phyloP scores from a whole-genome alignment of 2,329 filamentous ascomycete species.

The Colletotrichum sojae region DNA sequence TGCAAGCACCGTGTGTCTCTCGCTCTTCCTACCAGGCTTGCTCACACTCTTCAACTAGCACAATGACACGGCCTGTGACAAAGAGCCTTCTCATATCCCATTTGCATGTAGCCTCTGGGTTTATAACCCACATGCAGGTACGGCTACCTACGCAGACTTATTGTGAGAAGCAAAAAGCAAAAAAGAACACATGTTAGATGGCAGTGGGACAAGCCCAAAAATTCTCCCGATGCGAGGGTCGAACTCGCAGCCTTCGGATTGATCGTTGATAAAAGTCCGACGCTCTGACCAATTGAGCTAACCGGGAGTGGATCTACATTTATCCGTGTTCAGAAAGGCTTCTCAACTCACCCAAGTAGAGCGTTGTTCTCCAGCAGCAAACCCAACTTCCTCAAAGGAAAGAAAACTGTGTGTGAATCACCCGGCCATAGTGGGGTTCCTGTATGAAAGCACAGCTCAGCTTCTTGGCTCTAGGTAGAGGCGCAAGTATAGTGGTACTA shows the following conservation, averaged over 20 bases:
- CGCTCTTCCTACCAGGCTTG: too few relatives aligned
- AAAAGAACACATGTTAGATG: background rate
- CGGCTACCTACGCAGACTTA: background rate
- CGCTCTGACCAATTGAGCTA: constrained; percentile 38
- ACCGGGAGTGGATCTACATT: constrained; percentile 39
- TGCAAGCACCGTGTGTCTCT: too few relatives aligned
- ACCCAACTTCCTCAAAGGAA: background rate
- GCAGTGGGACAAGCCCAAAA: too few relatives aligned
- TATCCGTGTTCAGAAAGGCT: background rate
- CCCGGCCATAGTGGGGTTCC: background rate
- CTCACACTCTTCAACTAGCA: too few relatives aligned
- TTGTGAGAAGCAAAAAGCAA: background rate
- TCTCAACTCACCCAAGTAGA: too few relatives aligned
- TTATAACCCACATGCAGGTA: background rate
- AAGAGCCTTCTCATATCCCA: background rate
- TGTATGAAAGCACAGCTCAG: background rate
- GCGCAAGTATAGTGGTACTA: too few relatives aligned
- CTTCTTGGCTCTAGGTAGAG: background rate
- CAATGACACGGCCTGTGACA: too few relatives aligned
- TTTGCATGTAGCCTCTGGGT: background rate
- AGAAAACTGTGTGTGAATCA: background rate
- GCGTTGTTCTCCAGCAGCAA: background rate
- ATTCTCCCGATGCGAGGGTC: constrained; percentile 25
- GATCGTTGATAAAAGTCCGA: constrained; percentile 27
- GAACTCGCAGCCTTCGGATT: constrained; percentile 37